Evolutionary conservation across 495 filamentous ascomycete species (phyloP).

Genomic region (Annulohypoxylon stygium): DNA sequence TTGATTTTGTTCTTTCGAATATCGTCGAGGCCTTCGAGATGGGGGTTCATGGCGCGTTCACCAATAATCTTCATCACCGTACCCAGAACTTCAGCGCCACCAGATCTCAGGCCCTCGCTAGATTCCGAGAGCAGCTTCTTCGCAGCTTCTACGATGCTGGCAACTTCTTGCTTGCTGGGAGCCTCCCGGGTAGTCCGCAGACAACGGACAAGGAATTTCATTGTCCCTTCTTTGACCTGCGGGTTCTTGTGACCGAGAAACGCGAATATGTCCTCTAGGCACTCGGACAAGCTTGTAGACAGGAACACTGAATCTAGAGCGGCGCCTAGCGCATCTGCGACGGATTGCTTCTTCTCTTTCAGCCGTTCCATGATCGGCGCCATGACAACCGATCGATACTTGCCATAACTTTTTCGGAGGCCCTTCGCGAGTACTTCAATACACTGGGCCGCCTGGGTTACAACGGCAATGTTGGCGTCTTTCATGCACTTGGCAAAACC

Average conservation of each 20-base stretch:
- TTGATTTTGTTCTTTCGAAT: conserved; percentile 97
- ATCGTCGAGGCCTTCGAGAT: conserved; percentile 95
- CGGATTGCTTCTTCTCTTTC: conserved; percentile 95
- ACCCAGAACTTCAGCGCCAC: conserved; percentile 91
- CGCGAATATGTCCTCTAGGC: conserved; percentile 87
- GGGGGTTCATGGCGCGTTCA: conserved; percentile 94
- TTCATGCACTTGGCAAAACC: conserved; percentile 96
- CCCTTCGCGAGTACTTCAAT: conserved; percentile 93
- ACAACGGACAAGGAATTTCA: conserved; percentile 90
- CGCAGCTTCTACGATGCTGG: conserved; percentile 84
- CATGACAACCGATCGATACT: conserved; percentile 83
- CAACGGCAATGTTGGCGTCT: conserved; percentile 96
- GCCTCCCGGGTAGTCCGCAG: conserved; percentile 85
- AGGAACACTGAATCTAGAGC: conserved; percentile 89
- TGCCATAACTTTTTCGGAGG: conserved; percentile 79
- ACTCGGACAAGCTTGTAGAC: conserved; percentile 83
- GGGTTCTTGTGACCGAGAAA: conserved; percentile 95
- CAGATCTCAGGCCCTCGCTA: conserved; percentile 83
- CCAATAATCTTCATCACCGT: conserved; percentile 99
- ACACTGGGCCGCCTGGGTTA: conserved; percentile 93
- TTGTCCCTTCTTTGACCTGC: conserved; percentile 93
- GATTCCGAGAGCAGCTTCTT: conserved; percentile 93
- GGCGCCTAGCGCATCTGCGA: conserved; percentile 86
- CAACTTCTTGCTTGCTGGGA: conserved; percentile 84
- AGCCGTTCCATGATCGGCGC: conserved; percentile 90